Evolutionary conservation across 1,284 basidiomycete genomes (phyloP).

Genomic region (Ceratobasidium theobromae): DNA sequence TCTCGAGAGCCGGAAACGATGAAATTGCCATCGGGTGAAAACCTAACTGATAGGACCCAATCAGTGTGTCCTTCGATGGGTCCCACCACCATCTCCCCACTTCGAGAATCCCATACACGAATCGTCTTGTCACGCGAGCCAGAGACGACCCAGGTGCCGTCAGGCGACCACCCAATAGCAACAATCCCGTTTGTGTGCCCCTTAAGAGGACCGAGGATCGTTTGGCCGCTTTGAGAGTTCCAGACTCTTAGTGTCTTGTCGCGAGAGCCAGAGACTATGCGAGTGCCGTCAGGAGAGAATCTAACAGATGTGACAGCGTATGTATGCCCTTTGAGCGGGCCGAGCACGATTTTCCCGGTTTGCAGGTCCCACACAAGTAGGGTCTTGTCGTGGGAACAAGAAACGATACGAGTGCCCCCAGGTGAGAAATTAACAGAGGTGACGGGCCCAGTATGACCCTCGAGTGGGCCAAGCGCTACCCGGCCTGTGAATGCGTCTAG

Average conservation of each 20-base stretch:
- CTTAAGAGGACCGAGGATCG: neutral
- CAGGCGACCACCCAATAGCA: too few relatives aligned
- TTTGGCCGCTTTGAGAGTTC: neutral
- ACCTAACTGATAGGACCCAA: neutral
- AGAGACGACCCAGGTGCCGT: too few relatives aligned
- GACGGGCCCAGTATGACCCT: neutral
- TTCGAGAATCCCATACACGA: neutral
- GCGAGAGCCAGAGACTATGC: neutral
- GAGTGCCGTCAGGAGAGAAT: neutral
- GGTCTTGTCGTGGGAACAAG: neutral
- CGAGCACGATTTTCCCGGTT: neutral
- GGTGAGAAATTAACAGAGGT: neutral
- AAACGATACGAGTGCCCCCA: neutral
- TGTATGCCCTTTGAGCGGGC: constrained; percentile 22
- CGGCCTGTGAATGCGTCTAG: neutral
- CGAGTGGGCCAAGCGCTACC: neutral
- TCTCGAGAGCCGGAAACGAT: too few relatives aligned
- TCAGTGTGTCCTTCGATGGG: neutral
- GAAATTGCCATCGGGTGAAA: too few relatives aligned
- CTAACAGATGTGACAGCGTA: constrained; percentile 39
- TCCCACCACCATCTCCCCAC: neutral
- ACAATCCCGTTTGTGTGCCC: neutral
- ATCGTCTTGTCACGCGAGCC: too few relatives aligned
- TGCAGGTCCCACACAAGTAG: neutral
- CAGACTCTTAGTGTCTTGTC: neutral